Conservation (phyloP, 163 green algal genomes). For the Scenedesmus sp. region DNA sequence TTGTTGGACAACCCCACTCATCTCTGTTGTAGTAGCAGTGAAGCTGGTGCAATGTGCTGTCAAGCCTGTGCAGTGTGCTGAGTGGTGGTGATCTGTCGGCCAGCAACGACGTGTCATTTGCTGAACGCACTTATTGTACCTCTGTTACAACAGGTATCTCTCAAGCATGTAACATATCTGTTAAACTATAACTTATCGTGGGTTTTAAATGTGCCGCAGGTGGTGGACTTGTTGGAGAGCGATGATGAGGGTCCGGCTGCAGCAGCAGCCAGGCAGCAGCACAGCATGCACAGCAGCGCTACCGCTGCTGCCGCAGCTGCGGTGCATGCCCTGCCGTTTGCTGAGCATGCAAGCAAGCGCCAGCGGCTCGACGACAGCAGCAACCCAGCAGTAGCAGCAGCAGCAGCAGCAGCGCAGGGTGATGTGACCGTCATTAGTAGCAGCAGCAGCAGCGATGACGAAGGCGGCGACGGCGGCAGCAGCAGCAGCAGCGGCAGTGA, state of each 20-base stretch:
- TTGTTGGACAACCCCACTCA: too few species aligned
- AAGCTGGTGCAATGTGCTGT: too few species aligned
- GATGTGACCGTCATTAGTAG: not conserved
- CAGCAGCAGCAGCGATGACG: slow-evolving; percentile 20
- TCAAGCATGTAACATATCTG: too few species aligned
- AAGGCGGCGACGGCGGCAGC: slow-evolving; percentile 11
- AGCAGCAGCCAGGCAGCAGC: not conserved
- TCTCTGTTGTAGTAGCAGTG: too few species aligned
- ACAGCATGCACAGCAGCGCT: not conserved
- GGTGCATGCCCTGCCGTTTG: not conserved
- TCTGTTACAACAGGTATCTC: too few species aligned
- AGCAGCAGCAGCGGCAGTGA: slow-evolving; percentile 2
- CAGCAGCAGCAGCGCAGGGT: not conserved
- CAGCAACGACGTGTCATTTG: too few species aligned
- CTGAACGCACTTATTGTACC: too few species aligned
- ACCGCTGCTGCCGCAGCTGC: slow-evolving; percentile 19
- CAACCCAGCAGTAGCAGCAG: not conserved
- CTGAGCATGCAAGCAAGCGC: not conserved
- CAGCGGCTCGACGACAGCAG: not conserved
- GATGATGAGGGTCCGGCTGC: not conserved
- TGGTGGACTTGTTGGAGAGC: slow-evolving; percentile 5
- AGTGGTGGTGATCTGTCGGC: too few species aligned
- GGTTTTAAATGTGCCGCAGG: not conserved
- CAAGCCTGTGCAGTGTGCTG: too few species aligned
- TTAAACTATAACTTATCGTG: not conserved